Evolutionary conservation across 257 asterid genomes (phyloP), one percentile per base, ranked within the genome.

Genomic region (Salvia splendens): DNA sequence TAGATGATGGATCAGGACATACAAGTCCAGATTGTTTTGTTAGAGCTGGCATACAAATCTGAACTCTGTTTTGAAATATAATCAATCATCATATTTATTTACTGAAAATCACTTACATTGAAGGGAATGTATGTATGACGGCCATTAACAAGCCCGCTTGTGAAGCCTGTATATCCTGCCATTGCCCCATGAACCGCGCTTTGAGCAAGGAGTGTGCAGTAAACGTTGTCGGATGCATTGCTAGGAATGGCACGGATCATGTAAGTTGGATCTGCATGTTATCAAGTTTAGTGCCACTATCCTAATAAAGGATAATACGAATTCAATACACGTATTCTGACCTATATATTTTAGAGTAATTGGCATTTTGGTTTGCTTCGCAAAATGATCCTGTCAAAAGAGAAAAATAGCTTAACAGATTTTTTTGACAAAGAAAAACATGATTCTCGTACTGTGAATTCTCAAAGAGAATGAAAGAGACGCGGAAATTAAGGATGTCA

Each of bases 201-300:
- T 77, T 86, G 94, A 75, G 94, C 90, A 73, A 86, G 90, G 67
- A 86, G 86, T 0, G 90, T 80, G 81, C 90, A 86, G 77, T 86
- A 86, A 38, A 86, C 93, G 52, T 84, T 86, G 78, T 86, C 93
- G 5, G 93, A 76, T 42, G 89, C 93, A 52, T 86, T 86, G 79
- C 93, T 80, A 65, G 93, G 93, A 76, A 86, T 77, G 41, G 93
- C 93, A 73, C 93, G 89, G 66, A 86, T 84, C 93, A 86, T 86
- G 76, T 86, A 86, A 60, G 93, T 86, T 63, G 93, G 93, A 78
- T 86, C 94, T 86, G 88, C 65, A 74, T 58, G 76, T 42, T 24
- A 12, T 38, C 33, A 17, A 30, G 59, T 73, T 61, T 65, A 72
- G 80, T 63, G 49, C 61, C 48, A 3, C 72, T 49, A 46, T 38